phyloP scores from a whole-genome alignment of 495 filamentous ascomycete genomes.

The Daldinia childiae region DNA sequence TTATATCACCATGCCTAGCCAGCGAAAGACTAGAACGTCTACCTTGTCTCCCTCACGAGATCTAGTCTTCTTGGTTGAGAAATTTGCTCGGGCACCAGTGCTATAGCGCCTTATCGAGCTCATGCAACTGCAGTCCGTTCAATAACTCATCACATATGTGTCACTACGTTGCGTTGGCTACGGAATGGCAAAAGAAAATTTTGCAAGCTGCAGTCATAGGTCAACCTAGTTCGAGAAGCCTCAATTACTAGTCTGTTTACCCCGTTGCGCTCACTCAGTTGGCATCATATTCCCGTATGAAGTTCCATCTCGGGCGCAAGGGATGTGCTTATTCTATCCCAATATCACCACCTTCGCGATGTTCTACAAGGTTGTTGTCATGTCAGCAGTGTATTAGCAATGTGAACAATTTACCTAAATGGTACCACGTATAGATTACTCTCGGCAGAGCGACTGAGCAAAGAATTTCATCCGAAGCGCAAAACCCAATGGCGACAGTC shows the following conservation, averaged over 20 bases:
- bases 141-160: conserved; percentile 4
- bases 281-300: not conserved
- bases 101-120: conserved; percentile 5
- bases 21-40: conserved; percentile 23
- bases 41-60: conserved; percentile 26
- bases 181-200: conserved; percentile 11
- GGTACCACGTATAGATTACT: conserved; percentile 38
- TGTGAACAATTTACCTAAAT: conserved; percentile 19
- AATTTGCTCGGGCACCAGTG: not conserved
- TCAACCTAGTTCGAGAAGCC: not conserved
- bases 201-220: conserved; percentile 10
- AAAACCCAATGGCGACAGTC: conserved; percentile 11
- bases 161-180: conserved; percentile 13
- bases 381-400: conserved; percentile 33
- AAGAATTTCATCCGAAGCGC: conserved; percentile 18
- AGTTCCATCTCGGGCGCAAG: conserved; percentile 5
- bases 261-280: conserved; percentile 2
- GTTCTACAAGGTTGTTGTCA: conserved; percentile 13
- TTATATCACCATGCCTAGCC: not conserved
- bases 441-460: conserved; percentile 18
- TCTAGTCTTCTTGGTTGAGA: conserved; percentile 13
- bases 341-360: conserved; percentile 19
- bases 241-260: conserved; percentile 12
- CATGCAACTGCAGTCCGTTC: conserved; percentile 2
- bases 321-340: conserved; percentile 13